Evolutionary conservation across 257 asterid genomes (phyloP).

Genomic region (Parsonsia alboflavescens): DNA sequence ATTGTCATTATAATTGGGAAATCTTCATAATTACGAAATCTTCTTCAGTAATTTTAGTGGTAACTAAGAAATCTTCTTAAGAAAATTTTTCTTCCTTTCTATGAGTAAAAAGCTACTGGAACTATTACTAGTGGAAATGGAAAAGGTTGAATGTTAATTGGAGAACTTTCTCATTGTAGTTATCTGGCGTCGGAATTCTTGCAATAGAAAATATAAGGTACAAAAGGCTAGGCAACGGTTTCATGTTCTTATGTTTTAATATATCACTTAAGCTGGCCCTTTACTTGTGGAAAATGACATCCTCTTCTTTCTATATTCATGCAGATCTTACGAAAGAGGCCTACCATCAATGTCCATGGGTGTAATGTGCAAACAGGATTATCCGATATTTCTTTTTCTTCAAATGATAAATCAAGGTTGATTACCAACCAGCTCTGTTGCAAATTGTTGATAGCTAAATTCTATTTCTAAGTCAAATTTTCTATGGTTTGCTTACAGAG

Average conservation of each 20-base stretch:
- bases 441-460: neutral
- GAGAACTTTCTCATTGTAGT: neutral
- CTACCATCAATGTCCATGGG: slow-evolving; percentile 69
- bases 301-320: slow-evolving; percentile 25
- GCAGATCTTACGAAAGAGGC: slow-evolving; percentile 69
- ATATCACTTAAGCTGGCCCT: too few relatives aligned
- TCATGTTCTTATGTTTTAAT: too few relatives aligned
- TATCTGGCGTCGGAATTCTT: neutral
- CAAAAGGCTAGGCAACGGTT: neutral
- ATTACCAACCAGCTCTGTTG: slow-evolving; percentile 1
- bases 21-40: neutral
- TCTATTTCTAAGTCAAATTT: neutral
- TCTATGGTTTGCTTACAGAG: neutral
- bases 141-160: neutral
- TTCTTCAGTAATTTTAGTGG: neutral
- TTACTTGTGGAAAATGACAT: neutral
- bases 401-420: slow-evolving; percentile 69
- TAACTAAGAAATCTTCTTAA: neutral
- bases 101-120: neutral
- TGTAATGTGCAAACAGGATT: slow-evolving; percentile 59
- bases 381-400: slow-evolving; percentile 73
- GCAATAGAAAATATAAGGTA: neutral
- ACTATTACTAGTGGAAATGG: neutral
- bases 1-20: neutral
- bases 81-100: neutral